These are phyloP conservation scores for Fusarium chaquense DNA, from an alignment of 2,329 filamentous ascomycete genomes.

Conservation along the genomic window DNA sequence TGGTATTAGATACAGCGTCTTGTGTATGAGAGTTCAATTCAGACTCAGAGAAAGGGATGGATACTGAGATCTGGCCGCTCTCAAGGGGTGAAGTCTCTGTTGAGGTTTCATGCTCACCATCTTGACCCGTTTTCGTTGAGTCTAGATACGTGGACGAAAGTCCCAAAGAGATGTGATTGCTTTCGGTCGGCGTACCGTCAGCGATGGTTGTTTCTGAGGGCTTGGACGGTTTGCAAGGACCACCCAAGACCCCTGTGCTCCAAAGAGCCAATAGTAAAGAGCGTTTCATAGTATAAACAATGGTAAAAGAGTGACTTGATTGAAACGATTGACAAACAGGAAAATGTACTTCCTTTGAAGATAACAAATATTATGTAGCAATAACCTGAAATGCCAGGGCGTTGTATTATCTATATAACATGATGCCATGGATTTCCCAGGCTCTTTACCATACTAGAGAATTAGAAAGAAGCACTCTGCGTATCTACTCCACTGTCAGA, in stretches of 20 bases:
- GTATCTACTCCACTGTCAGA: background rate
- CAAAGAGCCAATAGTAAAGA: conserved; percentile 18
- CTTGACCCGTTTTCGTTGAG: background rate
- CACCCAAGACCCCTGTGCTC: conserved; percentile 2
- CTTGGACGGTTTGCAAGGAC: background rate
- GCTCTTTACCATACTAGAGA: background rate
- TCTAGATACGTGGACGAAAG: background rate
- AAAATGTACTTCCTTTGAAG: background rate
- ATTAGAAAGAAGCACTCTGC: background rate
- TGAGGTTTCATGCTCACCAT: background rate
- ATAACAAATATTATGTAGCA: background rate
- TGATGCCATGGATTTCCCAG: background rate
- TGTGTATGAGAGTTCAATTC: background rate
- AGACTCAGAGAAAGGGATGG: background rate
- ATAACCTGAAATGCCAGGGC: background rate
- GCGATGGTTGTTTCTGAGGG: background rate
- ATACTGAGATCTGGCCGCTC: background rate
- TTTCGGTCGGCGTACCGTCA: background rate
- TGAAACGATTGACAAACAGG: background rate
- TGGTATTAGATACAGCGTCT: background rate
- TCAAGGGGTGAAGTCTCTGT: background rate
- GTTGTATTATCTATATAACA: background rate
- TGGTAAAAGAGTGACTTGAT: background rate
- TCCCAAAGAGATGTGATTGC: background rate
- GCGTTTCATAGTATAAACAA: conserved; percentile 1